These are phyloP conservation scores for Plasmopara viticola DNA, from an alignment of 352 stramenopile genomes.

Conservation along the genomic window DNA sequence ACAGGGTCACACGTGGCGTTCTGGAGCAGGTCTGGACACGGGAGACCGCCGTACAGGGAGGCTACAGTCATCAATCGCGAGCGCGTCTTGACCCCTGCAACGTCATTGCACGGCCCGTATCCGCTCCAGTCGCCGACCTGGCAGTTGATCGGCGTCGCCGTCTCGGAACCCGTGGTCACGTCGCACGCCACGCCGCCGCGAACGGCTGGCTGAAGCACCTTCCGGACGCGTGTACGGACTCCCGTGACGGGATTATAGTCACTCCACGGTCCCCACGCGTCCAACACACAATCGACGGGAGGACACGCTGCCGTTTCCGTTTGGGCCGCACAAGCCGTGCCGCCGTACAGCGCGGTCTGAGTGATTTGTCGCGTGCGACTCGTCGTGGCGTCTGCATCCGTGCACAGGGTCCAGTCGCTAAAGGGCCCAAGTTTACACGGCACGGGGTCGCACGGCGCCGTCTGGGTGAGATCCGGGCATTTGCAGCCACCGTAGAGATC, in stretches of 20 bases:
- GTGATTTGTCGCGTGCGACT: slow-evolving; percentile 26
- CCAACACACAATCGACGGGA: slow-evolving; percentile 39
- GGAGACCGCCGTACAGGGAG: slow-evolving; percentile 39
- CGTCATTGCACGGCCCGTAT: slow-evolving; percentile 20
- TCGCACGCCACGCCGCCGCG: slow-evolving; percentile 39
- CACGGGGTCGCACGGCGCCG: slow-evolving; percentile 37
- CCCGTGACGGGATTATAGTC: slow-evolving; percentile 34
- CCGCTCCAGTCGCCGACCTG: slow-evolving; percentile 36
- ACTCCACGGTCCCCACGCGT: slow-evolving; percentile 35
- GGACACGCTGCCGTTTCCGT: slow-evolving; percentile 30
- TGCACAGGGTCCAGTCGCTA: slow-evolving; percentile 47
- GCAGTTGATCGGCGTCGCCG: slow-evolving; percentile 43
- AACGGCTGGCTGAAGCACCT: slow-evolving; percentile 24
- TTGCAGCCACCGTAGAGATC: slow-evolving; percentile 48
- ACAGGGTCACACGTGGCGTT: slow-evolving; percentile 41
- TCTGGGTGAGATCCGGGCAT: slow-evolving; percentile 38
- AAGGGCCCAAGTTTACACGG: slow-evolving; percentile 35
- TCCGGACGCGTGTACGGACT: slow-evolving; percentile 24
- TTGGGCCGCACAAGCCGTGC: slow-evolving; percentile 17
- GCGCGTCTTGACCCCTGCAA: slow-evolving; percentile 17
- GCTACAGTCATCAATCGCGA: slow-evolving; percentile 28
- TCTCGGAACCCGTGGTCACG: slow-evolving; percentile 24
- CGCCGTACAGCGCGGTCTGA: slow-evolving; percentile 32
- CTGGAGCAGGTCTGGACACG: slow-evolving; percentile 30
- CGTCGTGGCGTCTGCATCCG: slow-evolving; percentile 31